These are phyloP conservation scores for Cercophora samala DNA, from an alignment of 495 filamentous ascomycete genomes.

Conservation along the genomic window DNA sequence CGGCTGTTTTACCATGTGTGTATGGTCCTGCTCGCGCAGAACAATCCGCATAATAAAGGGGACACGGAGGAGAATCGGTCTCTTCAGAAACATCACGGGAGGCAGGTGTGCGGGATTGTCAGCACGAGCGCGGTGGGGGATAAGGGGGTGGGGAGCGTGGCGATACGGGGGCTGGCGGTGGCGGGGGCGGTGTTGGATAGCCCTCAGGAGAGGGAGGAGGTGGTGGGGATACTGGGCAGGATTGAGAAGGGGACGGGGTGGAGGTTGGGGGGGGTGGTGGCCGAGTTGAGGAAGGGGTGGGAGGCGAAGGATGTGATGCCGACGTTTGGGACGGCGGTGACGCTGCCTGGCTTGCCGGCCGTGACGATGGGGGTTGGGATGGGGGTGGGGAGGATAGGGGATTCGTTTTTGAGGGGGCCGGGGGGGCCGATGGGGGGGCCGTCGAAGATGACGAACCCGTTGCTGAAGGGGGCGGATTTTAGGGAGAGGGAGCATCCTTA, in stretches of 20 bases:
- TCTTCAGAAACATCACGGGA: conserved; percentile 66
- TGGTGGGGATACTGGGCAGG: conserved; percentile 68
- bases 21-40: conserved; percentile 74
- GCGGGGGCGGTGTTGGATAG: conserved; percentile 71
- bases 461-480: background rate
- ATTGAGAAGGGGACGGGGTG: conserved; percentile 77
- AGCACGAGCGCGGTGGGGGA: conserved; percentile 69
- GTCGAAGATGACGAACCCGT: conserved; percentile 5
- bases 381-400: background rate
- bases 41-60: conserved; percentile 58
- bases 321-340: background rate
- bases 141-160: conserved; percentile 70
- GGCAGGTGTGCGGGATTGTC: conserved; percentile 81
- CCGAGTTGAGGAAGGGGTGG: conserved; percentile 72
- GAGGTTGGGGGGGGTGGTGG: conserved; percentile 64
- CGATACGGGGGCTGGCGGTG: conserved; percentile 72
- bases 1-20: conserved; percentile 90
- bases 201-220: conserved; percentile 75
- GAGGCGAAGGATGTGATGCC: conserved; percentile 19
- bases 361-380: background rate
- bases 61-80: conserved; percentile 64
- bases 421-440: background rate
- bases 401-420: background rate
- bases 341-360: background rate
- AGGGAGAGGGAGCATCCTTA: background rate